Base-by-base conservation (phyloP, 345 rosid species). In the Passiflora organensis region DNA sequence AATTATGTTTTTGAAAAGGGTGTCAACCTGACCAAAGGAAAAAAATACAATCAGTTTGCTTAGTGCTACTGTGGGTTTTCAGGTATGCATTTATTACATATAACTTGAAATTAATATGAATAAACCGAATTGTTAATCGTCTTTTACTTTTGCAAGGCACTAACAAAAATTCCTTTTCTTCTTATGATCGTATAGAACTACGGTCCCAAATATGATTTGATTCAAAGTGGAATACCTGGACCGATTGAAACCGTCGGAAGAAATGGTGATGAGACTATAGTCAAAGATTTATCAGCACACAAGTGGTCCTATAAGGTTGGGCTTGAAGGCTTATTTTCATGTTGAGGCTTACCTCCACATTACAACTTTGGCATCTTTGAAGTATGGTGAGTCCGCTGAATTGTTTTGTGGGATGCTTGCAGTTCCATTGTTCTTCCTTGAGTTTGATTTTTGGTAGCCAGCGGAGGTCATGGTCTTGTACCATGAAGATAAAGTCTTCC, bases 41-140 rank as follows among this genome's bases (percentile, higher is more conserved):
- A 15, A n/a, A 16, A 65, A 65, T 3, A 5, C 18, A 5, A 57
- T 65, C 4, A 36, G 32, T 22, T 39, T 65, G 25, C 57, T 65
- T 6, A 65, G 69, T 44, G 57, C 44, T 13, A 65, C 63, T 1
- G 62, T 65, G 17, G 69, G 69, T 42, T 23, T 56, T 5, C 51
- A 51, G 55, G 56, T 64, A 43, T 12, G 1, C 2, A 22, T 16
- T 32, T 9, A n/a, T 13, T 13, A 2, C 8, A 28, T 2, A 28
- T 28, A 28, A n/a, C n/a, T n/a, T 28, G 8, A 28, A 28, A 28
- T 28, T 13, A 28, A 9, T 12, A 6, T 28, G 13, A 53, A 2
- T 53, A 48, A 28, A 28, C 8, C 13, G 13, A 2, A 19, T 11
- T 8, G 21, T 21, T 48, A 12, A 22, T n/a, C 20, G 23, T 19